phyloP scores from a whole-genome alignment of 129 eudicot species.

The Smallanthus sonchifolius region DNA sequence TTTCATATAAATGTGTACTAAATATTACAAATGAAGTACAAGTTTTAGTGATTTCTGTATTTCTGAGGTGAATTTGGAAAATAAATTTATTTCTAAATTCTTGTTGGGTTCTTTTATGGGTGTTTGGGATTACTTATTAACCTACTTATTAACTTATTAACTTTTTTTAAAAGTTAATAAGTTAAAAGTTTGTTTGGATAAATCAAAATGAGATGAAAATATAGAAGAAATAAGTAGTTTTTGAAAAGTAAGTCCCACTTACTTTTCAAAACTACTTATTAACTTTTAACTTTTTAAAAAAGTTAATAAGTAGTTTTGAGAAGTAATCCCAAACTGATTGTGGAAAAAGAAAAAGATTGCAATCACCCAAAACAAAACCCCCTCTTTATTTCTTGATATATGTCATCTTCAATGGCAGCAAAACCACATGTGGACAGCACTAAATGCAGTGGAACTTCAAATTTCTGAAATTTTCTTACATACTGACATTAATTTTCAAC shows the following conservation, averaged over 20 bases:
- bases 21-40: constrained; percentile 15
- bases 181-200: too few relatives aligned
- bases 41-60: not conserved
- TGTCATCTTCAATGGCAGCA: constrained; percentile 40
- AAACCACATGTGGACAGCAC: constrained; percentile 37
- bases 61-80: not conserved
- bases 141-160: too few relatives aligned
- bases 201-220: too few relatives aligned
- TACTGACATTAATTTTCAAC: constrained; percentile 22
- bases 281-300: too few relatives aligned
- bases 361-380: constrained; percentile 15
- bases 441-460: constrained; percentile 25
- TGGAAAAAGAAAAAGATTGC: constrained; percentile 7
- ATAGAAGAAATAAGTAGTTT: too few relatives aligned
- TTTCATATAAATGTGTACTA: constrained; percentile 12
- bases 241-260: too few relatives aligned
- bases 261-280: too few relatives aligned
- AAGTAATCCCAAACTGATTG: too few relatives aligned
- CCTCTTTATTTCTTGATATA: constrained; percentile 23
- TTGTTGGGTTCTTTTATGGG: constrained; percentile 13
- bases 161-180: too few relatives aligned
- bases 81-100: not conserved
- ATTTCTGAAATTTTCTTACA: constrained; percentile 24
- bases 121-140: too few relatives aligned
- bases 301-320: too few relatives aligned